These are phyloP conservation scores for Heliosperma pusillum DNA, from an alignment of 148 eudicot species.

Conservation along the genomic window DNA sequence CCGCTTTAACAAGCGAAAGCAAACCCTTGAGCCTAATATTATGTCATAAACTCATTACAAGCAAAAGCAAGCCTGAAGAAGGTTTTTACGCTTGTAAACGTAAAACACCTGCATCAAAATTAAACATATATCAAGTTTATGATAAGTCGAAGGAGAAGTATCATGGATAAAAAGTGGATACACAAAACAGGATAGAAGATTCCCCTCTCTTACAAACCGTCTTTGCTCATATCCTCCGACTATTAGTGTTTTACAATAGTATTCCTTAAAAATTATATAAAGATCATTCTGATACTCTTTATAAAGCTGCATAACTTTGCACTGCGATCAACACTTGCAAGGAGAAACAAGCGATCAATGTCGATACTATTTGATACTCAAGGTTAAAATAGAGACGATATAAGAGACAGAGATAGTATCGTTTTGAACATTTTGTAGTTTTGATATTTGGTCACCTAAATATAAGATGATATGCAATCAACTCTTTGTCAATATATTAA, in stretches of 20 bases:
- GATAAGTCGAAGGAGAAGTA: neutral
- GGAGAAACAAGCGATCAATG: neutral
- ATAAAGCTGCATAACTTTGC: neutral
- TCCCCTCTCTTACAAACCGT: too few species aligned
- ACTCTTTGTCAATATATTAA: too few species aligned
- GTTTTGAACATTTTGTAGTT: too few species aligned
- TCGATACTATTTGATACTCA: neutral
- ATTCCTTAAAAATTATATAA: neutral
- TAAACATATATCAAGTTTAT: too few species aligned
- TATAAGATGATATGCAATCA: too few species aligned
- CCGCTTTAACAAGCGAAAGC: neutral
- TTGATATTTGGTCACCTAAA: too few species aligned
- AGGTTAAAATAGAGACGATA: neutral
- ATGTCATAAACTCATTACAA: neutral
- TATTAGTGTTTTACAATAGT: neutral
- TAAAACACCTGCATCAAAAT: neutral
- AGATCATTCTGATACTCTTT: too few species aligned
- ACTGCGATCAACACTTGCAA: neutral
- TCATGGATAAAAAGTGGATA: neutral
- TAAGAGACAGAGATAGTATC: neutral
- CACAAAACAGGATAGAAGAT: neutral
- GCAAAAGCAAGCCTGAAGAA: too few species aligned
- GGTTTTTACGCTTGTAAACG: neutral
- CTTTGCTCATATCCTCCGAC: neutral
- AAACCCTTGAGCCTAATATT: neutral